These are phyloP conservation scores for Tagetes erecta DNA, from an alignment of 129 eudicot species.

Conservation along the genomic window DNA sequence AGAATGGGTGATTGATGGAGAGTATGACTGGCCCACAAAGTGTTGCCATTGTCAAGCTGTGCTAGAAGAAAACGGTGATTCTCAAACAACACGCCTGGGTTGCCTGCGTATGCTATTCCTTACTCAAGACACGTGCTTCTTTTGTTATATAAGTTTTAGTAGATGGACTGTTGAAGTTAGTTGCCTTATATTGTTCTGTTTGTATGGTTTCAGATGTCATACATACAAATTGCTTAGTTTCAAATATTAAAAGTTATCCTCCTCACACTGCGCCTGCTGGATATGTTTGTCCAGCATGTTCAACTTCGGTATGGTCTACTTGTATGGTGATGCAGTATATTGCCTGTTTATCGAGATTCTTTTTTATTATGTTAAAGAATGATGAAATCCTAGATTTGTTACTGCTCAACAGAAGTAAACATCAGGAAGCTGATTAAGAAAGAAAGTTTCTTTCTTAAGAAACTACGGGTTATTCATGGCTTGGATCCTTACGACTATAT, in stretches of 20 bases:
- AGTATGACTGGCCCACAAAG: constrained; percentile 91
- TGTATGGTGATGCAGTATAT: constrained; percentile 1
- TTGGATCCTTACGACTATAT: too few relatives aligned
- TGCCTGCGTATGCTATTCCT: constrained; percentile 81
- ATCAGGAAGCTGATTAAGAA: background rate
- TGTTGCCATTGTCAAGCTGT: constrained; percentile 74
- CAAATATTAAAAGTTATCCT: constrained; percentile 75
- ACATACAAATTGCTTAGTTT: constrained; percentile 85
- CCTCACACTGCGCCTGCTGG: constrained; percentile 98
- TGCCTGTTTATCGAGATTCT: constrained; percentile 2
- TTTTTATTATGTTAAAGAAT: background rate
- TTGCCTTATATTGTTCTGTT: constrained; percentile 11
- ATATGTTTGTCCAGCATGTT: constrained; percentile 81
- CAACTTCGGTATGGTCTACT: constrained; percentile 68
- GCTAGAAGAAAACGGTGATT: constrained; percentile 61
- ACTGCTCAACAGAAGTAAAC: background rate
- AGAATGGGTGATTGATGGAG: constrained; percentile 99
- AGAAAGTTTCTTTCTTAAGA: too few relatives aligned
- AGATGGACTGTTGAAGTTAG: background rate
- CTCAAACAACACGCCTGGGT: constrained; percentile 82
- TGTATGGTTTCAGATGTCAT: constrained; percentile 51
- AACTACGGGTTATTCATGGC: too few relatives aligned
- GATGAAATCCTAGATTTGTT: background rate
- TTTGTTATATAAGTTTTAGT: background rate
- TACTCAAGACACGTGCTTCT: constrained; percentile 14